Conservation (phyloP, 192 early-diverging fungal species). For the Backusella psychrophila region DNA sequence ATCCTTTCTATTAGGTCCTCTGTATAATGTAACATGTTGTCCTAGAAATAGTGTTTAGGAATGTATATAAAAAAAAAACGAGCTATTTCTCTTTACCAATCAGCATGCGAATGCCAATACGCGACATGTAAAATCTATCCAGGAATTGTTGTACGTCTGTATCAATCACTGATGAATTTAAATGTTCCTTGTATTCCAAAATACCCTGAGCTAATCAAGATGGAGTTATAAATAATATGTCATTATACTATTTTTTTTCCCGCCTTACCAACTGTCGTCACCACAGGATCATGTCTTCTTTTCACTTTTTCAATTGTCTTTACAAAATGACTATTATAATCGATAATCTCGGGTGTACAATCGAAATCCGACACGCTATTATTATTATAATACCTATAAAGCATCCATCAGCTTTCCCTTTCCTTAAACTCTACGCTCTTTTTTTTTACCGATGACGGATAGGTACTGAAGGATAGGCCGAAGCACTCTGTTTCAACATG, state of each 20-base stretch:
- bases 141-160: slow-evolving; percentile 85
- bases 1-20: slow-evolving; percentile 59
- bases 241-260: background rate
- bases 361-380: slow-evolving; percentile 49
- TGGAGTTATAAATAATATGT: too few relatives aligned
- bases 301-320: slow-evolving; percentile 91
- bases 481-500: background rate
- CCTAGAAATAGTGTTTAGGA: slow-evolving; percentile 30
- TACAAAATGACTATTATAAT: slow-evolving; percentile 85
- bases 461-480: slow-evolving; percentile 29
- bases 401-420: too few relatives aligned
- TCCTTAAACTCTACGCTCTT: too few relatives aligned
- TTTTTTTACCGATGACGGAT: slow-evolving; percentile 45
- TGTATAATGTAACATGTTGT: slow-evolving; percentile 74
- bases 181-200: slow-evolving; percentile 81
- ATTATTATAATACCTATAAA: slow-evolving; percentile 54
- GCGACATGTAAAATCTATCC: slow-evolving; percentile 95
- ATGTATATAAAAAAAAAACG: too few relatives aligned
- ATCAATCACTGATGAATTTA: slow-evolving; percentile 49
- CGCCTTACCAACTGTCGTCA: slow-evolving; percentile 69
- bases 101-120: slow-evolving; percentile 98
- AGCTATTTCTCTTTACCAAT: slow-evolving; percentile 63
- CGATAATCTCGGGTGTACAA: slow-evolving; percentile 65
- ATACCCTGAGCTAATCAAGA: slow-evolving; percentile 77
- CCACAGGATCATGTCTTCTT: slow-evolving; percentile 88